Conservation (phyloP, 208 protist species). For the Crithidia acanthocephali region DNA sequence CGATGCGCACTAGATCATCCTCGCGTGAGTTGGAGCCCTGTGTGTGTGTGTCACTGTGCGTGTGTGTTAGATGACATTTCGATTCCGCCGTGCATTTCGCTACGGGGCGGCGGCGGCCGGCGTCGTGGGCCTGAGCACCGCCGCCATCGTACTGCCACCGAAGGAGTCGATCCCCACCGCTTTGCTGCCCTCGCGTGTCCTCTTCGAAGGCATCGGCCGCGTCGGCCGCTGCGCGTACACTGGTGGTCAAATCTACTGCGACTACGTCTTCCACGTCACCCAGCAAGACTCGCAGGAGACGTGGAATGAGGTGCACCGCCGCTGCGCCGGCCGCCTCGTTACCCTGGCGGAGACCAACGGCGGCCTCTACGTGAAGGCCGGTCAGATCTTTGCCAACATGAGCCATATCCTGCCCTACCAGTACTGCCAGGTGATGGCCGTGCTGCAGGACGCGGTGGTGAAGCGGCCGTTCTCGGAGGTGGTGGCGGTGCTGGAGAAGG, state of each 20-base stretch:
- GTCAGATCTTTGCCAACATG: conserved; percentile 95
- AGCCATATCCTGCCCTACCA: conserved; percentile 92
- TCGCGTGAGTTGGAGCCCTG: neutral
- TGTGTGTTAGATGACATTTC: conserved; percentile 9
- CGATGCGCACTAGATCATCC: neutral
- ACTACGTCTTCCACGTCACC: conserved; percentile 72
- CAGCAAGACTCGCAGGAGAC: conserved; percentile 46
- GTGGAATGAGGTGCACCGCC: conserved; percentile 81
- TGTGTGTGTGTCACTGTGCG: neutral
- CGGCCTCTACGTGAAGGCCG: conserved; percentile 96
- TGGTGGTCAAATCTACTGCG: conserved; percentile 62
- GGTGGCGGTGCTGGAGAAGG: conserved; percentile 72
- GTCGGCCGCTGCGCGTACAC: conserved; percentile 76
- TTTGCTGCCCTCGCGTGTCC: conserved; percentile 72
- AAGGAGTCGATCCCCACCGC: conserved; percentile 64
- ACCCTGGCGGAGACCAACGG: conserved; percentile 84
- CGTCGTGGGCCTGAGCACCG: conserved; percentile 31
- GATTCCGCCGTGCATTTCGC: conserved; percentile 22
- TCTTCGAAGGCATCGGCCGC: conserved; percentile 83
- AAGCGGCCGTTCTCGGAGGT: conserved; percentile 81
- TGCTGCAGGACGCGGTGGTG: conserved; percentile 83
- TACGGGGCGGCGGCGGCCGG: conserved; percentile 32
- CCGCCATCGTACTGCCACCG: conserved; percentile 59
- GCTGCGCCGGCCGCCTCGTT: conserved; percentile 78
- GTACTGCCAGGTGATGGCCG: conserved; percentile 84